Base-by-base conservation (phyloP, 2,329 filamentous ascomycete species). In the Colletotrichum plurivorum region DNA sequence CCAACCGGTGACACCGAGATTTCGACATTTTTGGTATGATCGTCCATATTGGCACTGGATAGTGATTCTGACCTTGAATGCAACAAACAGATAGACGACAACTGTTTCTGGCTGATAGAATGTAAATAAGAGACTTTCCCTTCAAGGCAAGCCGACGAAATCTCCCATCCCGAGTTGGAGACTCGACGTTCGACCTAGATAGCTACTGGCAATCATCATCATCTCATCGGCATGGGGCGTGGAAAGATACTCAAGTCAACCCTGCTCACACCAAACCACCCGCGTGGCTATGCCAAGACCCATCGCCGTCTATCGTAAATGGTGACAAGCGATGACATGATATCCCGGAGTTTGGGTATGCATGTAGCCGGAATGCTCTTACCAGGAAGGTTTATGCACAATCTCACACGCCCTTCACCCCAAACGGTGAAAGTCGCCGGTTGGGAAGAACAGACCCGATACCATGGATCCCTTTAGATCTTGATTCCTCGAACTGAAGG, bases 361-460 rank as follows among this genome's bases (percentile, higher is more conserved):
- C 49, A 55, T n/a, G 46, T 63, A 63, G 22, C 12, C 51, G 43
- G n/a, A 46, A 63, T 63, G 22, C 1, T 7, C 25, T 4, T 46
- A 63, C 18, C 59, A 51, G 46, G 39, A 36, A 9, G 10, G 31
- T 10, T 36, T 36, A 36, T 36, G 59, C 22, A 18, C 9, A 49
- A 16, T 46, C 16, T 18, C 45, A 46, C 45, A 46, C 45, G 45
- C 45, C 45, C 45, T 36, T 36, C 8, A 13, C 13, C 22, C 15
- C 27, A 2, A 13, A 1, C 16, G n/a, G 3, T 31, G 5, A 61
- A 61, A 61, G 58, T 61, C 58, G 36, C 58, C 58, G 57, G 31
- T 36, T 51, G 45, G 18, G 45, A 27, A 12, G 22, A 57, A 10
- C 16, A 41, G 4, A 6, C 13, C 20, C 5, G 36, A 27, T 48